phyloP scores from a whole-genome alignment of 257 asterid species.

The Euphrasia confusa region DNA sequence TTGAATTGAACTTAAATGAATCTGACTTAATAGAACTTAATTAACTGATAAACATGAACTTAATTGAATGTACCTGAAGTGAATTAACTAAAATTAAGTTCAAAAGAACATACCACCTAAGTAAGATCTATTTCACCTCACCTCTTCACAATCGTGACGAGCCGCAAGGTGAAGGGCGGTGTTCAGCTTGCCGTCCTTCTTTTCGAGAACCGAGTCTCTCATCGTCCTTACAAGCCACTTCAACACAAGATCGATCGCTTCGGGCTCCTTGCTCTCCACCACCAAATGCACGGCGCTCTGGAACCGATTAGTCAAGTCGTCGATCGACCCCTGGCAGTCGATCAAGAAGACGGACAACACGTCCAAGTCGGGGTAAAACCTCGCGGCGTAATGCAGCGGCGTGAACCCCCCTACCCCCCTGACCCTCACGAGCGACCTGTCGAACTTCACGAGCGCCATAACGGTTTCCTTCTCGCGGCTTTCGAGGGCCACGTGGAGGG shows the following conservation, averaged over 20 bases:
- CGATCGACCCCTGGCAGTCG: constrained; percentile 12
- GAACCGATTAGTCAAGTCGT: constrained; percentile 8
- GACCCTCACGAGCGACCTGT: constrained; percentile 23
- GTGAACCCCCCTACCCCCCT: constrained; percentile 23
- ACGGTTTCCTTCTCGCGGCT: neutral
- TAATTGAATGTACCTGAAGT: too few species aligned
- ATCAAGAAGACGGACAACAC: neutral
- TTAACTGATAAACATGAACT: too few species aligned
- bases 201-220: neutral
- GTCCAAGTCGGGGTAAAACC: neutral
- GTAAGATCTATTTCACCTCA: neutral
- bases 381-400: constrained; percentile 22
- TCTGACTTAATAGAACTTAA: too few species aligned
- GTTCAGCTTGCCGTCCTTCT: constrained; percentile 13
- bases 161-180: constrained; percentile 25
- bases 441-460: neutral
- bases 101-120: too few species aligned
- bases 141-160: constrained; percentile 8
- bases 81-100: too few species aligned
- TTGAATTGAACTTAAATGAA: too few species aligned
- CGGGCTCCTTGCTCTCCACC: neutral
- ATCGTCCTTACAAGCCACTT: constrained; percentile 18
- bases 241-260: neutral
- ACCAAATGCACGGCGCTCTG: constrained; percentile 28
- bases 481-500: constrained; percentile 23